Evolutionary conservation across 331 rosid species (phyloP), one percentile per base, ranked within the genome.

Genomic region (Phaseolus coccineus): DNA sequence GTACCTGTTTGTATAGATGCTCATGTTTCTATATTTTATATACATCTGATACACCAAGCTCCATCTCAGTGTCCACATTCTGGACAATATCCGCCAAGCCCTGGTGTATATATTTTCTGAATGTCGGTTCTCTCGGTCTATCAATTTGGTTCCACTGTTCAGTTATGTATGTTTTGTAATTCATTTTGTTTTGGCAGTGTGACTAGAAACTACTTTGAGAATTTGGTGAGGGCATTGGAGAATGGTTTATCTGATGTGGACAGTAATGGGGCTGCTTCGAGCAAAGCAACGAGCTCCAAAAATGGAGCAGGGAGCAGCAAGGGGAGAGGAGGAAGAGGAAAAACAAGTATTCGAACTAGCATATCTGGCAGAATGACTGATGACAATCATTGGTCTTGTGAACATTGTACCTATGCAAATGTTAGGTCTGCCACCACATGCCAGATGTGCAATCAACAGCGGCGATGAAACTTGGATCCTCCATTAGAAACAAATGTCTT

Each of bases 161-260:
- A 53, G 59, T 74, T 67, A 44, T 35, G 1, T 4, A 35, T 8
- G 37, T 56, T 52, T 73, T 79, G 78, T 72, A 50, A 68, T 70
- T 53, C 74, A 42, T 80, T 80, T 55, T 80, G 74, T 72, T 76
- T 77, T 81, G 65, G 80, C 90, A 90, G 94, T 69, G 92, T 89
- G 75, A 86, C 94, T 48, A 83, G 85, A 70, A 93, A 85, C 80
- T 88, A 87, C 96, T 93, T 91, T 59, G 89, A 93, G 89, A 93
- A 86, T 81, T 80, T 93, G 87, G 91, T 91, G 57, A 74, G 84
- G 73, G 92, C 91, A 57, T 81, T 91, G 75, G 97, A 91, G 87
- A 92, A 94, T 82, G 94, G 90, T 66, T 82, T 91, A 53, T 50
- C 90, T 63, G 94, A 89, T 74, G 92, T 93, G 84, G 89, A 82